Evolutionary conservation across 352 stramenopile species (phyloP), one percentile per base, ranked within the genome.

Genomic region (Phytophthora pisi): DNA sequence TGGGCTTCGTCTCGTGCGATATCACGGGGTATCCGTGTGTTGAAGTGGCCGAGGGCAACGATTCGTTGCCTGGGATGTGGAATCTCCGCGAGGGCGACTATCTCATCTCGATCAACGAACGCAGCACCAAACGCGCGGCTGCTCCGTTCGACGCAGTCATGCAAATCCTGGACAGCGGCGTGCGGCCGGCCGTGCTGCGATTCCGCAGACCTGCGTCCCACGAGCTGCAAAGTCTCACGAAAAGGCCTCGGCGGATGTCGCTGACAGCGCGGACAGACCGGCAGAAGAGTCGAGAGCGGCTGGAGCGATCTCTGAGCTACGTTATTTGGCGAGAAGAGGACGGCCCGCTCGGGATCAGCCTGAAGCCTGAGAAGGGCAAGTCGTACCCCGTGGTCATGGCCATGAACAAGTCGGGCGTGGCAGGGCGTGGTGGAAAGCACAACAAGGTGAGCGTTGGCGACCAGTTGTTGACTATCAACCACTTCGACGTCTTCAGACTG

Each of bases 261-360:
- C 42, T 55, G 30, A 53, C 50, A 1, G 42, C 45, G n/a, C 70
- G 62, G 5, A 61, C 65, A 1, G 60, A 74, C 15, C 46, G 81
- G n/a, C 66, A 77, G 34, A 75, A 79, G 31, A 68, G 28, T 60
- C 83, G 83, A 50, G 78, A 88, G 47, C 71, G 78, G 5, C 76
- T 89, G 4, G 79, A 92, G 67, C 64, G 70, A 18, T 80, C 78
- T 18, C 66, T 92, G 49, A 85, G 80, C 55, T 88, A 92, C 61
- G 57, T 92, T 7, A 75, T 92, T 34, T 90, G 81, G 79, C 72
- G 80, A 52, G 84, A 92, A 66, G 84, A 90, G 53, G 79, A 90
- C 54, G 79, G 76, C 0, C 68, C 76, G 8, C 70, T 92, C 9
- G 84, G 84, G 16, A 78, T 92, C 34, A 77, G 68, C 40, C 68